Conservation (phyloP, 768 basidiomycete genomes). For the Amyloporia xantha region DNA sequence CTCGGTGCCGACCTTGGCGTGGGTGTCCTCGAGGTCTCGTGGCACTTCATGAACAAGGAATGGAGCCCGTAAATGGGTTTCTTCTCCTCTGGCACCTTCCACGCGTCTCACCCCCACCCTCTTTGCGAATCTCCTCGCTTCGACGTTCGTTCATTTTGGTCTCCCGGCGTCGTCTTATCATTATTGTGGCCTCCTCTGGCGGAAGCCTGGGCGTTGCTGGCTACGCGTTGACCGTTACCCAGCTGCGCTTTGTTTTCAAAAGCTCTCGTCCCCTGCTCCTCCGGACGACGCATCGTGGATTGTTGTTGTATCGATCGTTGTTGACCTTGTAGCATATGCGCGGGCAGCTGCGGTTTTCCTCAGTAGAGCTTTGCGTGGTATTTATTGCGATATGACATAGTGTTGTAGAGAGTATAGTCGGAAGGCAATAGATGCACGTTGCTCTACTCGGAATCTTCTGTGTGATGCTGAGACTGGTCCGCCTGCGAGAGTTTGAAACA, state of each 20-base stretch:
- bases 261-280: not conserved
- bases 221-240: not conserved
- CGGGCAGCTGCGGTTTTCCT: no score
- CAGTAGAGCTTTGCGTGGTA: no score
- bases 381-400: no score
- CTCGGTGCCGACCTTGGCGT: constrained; percentile 35
- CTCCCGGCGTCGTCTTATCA: not conserved
- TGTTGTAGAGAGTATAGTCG: no score
- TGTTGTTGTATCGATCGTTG: no score
- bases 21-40: constrained; percentile 49
- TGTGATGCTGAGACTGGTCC: no score
- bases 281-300: no score
- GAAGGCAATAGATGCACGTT: no score
- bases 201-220: not conserved
- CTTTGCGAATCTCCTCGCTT: not conserved
- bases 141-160: not conserved
- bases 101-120: constrained; percentile 5
- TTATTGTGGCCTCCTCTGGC: not conserved
- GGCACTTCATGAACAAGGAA: constrained; percentile 49
- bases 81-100: not conserved
- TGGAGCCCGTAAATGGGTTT: not conserved
- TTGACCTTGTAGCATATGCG: no score
- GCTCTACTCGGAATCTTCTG: no score
- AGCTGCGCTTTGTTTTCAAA: not conserved
- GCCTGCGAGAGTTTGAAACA: no score